Conservation (phyloP, 176 grass and related monocot species). For the Chloris gayana region DNA sequence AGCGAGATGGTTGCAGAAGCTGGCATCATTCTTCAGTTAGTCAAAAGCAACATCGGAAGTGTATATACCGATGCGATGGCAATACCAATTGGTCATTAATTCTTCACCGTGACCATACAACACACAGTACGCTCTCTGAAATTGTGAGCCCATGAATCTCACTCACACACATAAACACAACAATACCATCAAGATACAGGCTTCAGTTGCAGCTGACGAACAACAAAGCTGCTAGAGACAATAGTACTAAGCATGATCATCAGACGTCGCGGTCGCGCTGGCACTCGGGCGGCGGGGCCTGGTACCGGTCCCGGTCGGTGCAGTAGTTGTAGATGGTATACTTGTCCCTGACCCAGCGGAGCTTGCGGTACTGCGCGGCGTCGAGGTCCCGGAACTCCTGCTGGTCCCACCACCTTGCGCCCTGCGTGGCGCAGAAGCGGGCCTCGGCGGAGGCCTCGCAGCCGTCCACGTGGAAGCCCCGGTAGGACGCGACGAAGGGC, state of each 20-base stretch:
- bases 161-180: not conserved
- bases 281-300: conserved; percentile 58
- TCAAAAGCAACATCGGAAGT: not conserved
- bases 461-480: conserved; percentile 77
- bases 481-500: conserved; percentile 69
- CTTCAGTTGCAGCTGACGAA: too few species aligned
- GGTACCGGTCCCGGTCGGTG: conserved; percentile 45
- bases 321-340: conserved; percentile 92
- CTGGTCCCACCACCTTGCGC: conserved; percentile 74
- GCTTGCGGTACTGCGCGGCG: conserved; percentile 51
- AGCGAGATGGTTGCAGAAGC: not conserved
- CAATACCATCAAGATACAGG: too few species aligned
- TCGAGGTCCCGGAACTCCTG: conserved; percentile 71
- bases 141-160: not conserved
- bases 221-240: not conserved
- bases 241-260: not conserved
- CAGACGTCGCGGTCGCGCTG: conserved; percentile 58
- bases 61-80: not conserved
- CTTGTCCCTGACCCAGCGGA: conserved; percentile 33
- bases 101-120: not conserved
- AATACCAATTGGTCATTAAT: not conserved
- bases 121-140: not conserved
- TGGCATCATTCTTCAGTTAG: not conserved
- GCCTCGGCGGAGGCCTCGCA: conserved; percentile 75
- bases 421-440: conserved; percentile 63